These are phyloP conservation scores for Blechomonas ayalai DNA, from an alignment of 208 protist genomes.

Conservation along the genomic window DNA sequence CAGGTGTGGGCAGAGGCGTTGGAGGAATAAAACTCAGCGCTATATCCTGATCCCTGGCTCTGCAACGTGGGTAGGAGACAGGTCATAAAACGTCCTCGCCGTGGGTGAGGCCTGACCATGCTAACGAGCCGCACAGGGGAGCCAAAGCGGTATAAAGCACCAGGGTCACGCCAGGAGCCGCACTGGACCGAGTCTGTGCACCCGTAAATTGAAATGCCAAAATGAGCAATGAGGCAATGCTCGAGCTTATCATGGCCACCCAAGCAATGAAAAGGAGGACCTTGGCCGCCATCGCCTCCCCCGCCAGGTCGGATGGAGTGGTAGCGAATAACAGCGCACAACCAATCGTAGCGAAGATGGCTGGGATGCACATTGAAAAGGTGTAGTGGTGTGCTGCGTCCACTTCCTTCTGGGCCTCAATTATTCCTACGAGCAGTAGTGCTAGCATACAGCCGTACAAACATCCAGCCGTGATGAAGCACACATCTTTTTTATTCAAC, in stretches of 20 bases:
- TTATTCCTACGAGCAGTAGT: constrained; percentile 48
- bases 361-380: constrained; percentile 44
- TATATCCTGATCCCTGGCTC: no score
- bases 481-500: no score
- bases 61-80: no score
- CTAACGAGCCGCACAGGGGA: constrained; percentile 38
- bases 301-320: constrained; percentile 46
- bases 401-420: constrained; percentile 34
- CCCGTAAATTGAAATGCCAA: constrained; percentile 44
- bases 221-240: constrained; percentile 36
- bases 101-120: constrained; percentile 58
- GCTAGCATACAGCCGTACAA: no score
- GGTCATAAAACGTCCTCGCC: constrained; percentile 12
- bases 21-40: no score
- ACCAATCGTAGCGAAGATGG: constrained; percentile 63
- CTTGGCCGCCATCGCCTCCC: constrained; percentile 41
- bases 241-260: constrained; percentile 59
- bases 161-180: constrained; percentile 44
- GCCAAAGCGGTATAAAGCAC: constrained; percentile 53
- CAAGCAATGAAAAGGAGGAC: constrained; percentile 66
- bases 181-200: constrained; percentile 22
- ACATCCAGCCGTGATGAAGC: no score
- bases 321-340: constrained; percentile 50
- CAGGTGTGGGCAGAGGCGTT: no score
- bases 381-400: constrained; percentile 26